Evolutionary conservation across 2,329 filamentous ascomycete genomes (phyloP).

Genomic region (Clarireedia sp.): DNA sequence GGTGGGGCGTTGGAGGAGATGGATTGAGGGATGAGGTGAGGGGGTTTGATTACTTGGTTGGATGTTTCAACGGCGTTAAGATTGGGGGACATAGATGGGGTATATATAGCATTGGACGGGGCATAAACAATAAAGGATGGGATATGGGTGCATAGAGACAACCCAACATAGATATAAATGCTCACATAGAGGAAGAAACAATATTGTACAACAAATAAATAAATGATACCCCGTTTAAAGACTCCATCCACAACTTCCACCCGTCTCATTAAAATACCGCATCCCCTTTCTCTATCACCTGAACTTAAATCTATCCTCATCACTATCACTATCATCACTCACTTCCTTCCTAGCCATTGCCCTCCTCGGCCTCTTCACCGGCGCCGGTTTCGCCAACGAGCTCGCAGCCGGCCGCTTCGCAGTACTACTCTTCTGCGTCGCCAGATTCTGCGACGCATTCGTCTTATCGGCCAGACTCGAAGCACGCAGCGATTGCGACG

Average conservation of each 20-base stretch:
- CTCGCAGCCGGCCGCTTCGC: slow-evolving; percentile 21
- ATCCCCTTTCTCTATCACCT: not conserved
- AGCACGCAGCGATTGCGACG: not conserved
- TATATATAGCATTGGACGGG: not conserved
- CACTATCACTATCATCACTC: slow-evolving; percentile 24
- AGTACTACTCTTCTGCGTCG: not conserved
- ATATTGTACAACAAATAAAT: not conserved
- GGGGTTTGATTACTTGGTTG: not conserved
- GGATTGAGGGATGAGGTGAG: slow-evolving; percentile 38
- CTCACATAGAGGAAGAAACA: not conserved
- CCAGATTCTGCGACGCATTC: slow-evolving; percentile 8
- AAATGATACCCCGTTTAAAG: not conserved
- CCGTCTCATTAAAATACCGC: not conserved
- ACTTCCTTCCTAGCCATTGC: slow-evolving; percentile 12
- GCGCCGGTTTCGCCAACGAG: slow-evolving; percentile 16
- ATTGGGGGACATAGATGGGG: not conserved
- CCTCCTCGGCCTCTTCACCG: slow-evolving; percentile 23
- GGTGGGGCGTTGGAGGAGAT: slow-evolving; percentile 49
- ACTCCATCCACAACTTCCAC: not conserved
- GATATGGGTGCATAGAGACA: too few relatives aligned
- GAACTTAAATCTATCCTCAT: slow-evolving; percentile 26
- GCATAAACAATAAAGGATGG: not conserved
- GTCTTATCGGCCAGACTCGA: slow-evolving; percentile 13
- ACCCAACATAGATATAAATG: too few relatives aligned
- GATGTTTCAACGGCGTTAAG: too few relatives aligned